Evolutionary conservation across 1,139 yeast genomes (phyloP).

Genomic region (Torulaspora globosa): DNA sequence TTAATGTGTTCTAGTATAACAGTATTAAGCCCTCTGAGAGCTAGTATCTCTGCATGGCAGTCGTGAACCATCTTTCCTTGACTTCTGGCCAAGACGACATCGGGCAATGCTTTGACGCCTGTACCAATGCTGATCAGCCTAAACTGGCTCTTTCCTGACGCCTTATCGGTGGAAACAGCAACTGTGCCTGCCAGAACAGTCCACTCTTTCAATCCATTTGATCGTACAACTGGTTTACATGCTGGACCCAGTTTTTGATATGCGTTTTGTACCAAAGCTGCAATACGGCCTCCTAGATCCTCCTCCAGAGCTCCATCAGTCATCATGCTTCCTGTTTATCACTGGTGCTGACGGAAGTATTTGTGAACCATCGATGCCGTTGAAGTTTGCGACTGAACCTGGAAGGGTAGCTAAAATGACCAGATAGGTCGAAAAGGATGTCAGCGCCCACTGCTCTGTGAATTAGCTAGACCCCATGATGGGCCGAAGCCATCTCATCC

Average conservation of each 20-base stretch:
- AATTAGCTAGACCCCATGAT: too few relatives aligned
- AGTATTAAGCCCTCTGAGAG: slow-evolving; percentile 62
- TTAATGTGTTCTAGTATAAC: slow-evolving; percentile 24
- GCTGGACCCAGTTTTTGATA: slow-evolving; percentile 39
- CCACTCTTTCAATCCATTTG: slow-evolving; percentile 74
- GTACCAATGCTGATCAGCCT: slow-evolving; percentile 58
- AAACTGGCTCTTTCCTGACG: slow-evolving; percentile 17
- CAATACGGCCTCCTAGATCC: slow-evolving; percentile 32
- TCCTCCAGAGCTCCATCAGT: not conserved
- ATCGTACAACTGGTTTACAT: slow-evolving; percentile 56
- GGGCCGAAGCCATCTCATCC: too few relatives aligned
- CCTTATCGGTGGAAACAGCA: slow-evolving; percentile 36
- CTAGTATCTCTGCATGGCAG: slow-evolving; percentile 81
- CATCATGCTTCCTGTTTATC: not conserved
- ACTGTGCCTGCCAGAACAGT: slow-evolving; percentile 78
- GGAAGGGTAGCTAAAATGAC: too few relatives aligned
- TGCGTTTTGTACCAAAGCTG: slow-evolving; percentile 33
- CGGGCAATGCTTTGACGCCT: slow-evolving; percentile 78
- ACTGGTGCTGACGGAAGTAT: not conserved
- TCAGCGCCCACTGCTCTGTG: too few relatives aligned
- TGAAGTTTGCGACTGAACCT: too few relatives aligned
- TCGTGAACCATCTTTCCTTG: slow-evolving; percentile 72
- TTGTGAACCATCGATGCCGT: too few relatives aligned
- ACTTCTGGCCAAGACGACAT: slow-evolving; percentile 41
- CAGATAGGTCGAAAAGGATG: too few relatives aligned